A percentile compares a stretch with the other conserved stretches of the same genome.
These are phyloP conservation scores for Arthrobotrys conoides DNA, from an alignment of 2,329 filamentous ascomycete species.

Conservation along the genomic window DNA sequence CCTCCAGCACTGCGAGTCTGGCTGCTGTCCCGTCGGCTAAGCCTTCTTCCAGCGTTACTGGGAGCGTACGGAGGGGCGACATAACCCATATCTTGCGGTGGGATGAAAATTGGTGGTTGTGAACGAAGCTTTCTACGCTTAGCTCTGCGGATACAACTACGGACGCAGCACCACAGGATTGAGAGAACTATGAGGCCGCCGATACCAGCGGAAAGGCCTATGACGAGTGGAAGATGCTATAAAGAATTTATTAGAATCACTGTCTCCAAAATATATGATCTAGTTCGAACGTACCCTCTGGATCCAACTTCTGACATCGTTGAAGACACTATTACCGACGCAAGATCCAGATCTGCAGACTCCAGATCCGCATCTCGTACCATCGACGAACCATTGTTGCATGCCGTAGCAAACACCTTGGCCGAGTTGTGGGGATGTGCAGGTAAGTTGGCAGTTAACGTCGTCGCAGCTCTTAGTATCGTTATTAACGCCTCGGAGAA, in stretches of 20 bases:
- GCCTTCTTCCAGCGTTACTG: constrained; percentile 27
- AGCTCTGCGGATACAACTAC: constrained; percentile 71
- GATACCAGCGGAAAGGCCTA: constrained; percentile 80
- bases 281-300: constrained; percentile 65
- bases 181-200: constrained; percentile 80
- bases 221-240: constrained; percentile 83
- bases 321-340: constrained; percentile 77
- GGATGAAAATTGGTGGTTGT: constrained; percentile 58
- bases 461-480: constrained; percentile 84
- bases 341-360: constrained; percentile 84
- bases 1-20: constrained; percentile 17
- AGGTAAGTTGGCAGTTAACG: constrained; percentile 81
- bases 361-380: constrained; percentile 84
- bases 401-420: constrained; percentile 78
- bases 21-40: constrained; percentile 43
- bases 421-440: constrained; percentile 78
- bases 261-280: not conserved
- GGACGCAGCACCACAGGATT: constrained; percentile 77
- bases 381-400: constrained; percentile 93
- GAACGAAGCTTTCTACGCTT: constrained; percentile 51
- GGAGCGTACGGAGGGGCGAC: constrained; percentile 31
- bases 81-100: constrained; percentile 59
- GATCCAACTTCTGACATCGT: constrained; percentile 83
- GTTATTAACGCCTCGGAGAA: constrained; percentile 76
- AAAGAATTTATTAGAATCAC: constrained; percentile 15